Evolutionary conservation across 2,329 filamentous ascomycete genomes (phyloP), one percentile per base, ranked within the genome.

Genomic region (Penicillium aurantiogriseum): DNA sequence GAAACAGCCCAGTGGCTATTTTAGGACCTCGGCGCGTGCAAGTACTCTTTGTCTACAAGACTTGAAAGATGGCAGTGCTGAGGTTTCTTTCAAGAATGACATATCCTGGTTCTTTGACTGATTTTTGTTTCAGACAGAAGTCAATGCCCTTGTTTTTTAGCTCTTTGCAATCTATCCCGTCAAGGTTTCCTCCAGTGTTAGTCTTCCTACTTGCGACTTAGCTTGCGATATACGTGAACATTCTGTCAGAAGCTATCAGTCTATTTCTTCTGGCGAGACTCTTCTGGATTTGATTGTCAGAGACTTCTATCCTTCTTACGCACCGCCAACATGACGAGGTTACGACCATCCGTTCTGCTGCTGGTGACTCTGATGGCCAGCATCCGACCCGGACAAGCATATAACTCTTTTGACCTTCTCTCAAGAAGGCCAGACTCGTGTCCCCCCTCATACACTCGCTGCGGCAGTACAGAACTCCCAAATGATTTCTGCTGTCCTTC

Each of bases 401-500:
- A 63, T 5, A 60, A 56, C 45, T 43, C 29, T 7, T 15, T 59
- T 9, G 48, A 57, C 11, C 55, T 74, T 17, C 47, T 66, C 13
- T 44, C 55, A 36, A 65, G 71, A 55, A 66, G 63, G 39, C 54
- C 62, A 38, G 63, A 64, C n/a, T 62, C 63, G 3, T 77, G 75
- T 55, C 65, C 74, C 3, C 61, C 54, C n/a, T 65, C 68, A 11
- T 76, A 69, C 47, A 63, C 67, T n/a, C 64, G 64, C 40, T 79
- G 78, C 58, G 71, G 69, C 25, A 68, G 71, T 23, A 58, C 69
- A 8, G 69, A 71, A 4, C 64, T 80, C 29, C 76, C 77, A 8
- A 66, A 66, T 17, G 67, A 72, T 49, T 81, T 80, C 63, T 79
- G 76, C 63, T 81, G 79, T 56, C 66, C 74, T 23, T 69, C 71